These are phyloP conservation scores for Xanthoceras sorbifolium DNA, from an alignment of 345 rosid genomes.

Conservation along the genomic window DNA sequence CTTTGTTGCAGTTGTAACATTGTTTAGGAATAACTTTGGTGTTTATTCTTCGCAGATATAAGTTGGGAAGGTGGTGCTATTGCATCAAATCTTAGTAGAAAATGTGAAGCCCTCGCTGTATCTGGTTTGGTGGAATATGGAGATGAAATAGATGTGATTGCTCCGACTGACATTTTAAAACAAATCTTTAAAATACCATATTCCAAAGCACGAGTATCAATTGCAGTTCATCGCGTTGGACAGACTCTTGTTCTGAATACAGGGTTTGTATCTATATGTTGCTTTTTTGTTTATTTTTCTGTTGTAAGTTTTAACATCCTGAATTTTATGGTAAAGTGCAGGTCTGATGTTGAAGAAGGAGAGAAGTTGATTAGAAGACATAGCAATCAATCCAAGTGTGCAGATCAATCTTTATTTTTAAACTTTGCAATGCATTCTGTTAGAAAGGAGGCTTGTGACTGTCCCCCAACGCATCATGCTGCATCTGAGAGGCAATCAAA, in stretches of 20 bases:
- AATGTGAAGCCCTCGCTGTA: conserved; percentile 94
- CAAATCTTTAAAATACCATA: conserved; percentile 97
- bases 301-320: conserved; percentile 12
- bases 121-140: conserved; percentile 92
- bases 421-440: conserved; percentile 99
- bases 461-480: conserved; percentile 67
- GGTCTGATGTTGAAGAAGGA: conserved; percentile 94
- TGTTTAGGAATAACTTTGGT: conserved; percentile 21
- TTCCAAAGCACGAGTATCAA: conserved; percentile 86
- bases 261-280: conserved; percentile 54
- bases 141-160: conserved; percentile 93
- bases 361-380: conserved; percentile 83
- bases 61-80: conserved; percentile 64
- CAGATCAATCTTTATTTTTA: conserved; percentile 79
- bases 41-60: conserved; percentile 50
- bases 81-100: conserved; percentile 65
- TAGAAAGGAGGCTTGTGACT: conserved; percentile 98
- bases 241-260: conserved; percentile 84
- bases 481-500: conserved; percentile 48
- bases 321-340: conserved; percentile 31
- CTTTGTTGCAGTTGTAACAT: conserved; percentile 10
- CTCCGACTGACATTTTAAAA: conserved; percentile 85
- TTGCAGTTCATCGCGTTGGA: conserved; percentile 91
- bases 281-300: conserved; percentile 8
- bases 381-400: conserved; percentile 73